These are phyloP conservation scores for Nigrograna mackinnonii DNA, from an alignment of 2,329 filamentous ascomycete genomes.

Conservation along the genomic window DNA sequence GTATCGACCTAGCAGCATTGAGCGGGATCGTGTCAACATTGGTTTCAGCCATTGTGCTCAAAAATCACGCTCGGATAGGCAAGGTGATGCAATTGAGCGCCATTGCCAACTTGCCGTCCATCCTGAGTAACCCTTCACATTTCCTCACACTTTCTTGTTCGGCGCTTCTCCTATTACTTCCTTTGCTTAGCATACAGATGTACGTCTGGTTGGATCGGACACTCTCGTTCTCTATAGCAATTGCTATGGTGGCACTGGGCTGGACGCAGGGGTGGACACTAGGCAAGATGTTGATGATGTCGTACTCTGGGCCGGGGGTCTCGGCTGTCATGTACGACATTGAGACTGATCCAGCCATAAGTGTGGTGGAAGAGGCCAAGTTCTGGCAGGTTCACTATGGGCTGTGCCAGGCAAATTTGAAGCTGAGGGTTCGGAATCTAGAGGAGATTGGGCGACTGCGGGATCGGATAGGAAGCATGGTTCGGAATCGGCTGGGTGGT, in stretches of 20 bases:
- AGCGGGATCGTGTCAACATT: constrained; percentile 82
- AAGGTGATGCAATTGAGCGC: constrained; percentile 87
- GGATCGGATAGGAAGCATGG: constrained; percentile 74
- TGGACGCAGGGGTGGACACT: constrained; percentile 81
- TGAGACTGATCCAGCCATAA: constrained; percentile 75
- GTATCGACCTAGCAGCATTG: constrained; percentile 78
- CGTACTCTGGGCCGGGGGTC: constrained; percentile 67
- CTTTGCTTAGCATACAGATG: constrained; percentile 77
- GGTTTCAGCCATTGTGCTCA: constrained; percentile 81
- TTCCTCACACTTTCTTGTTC: constrained; percentile 91
- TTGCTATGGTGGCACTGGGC: constrained; percentile 87
- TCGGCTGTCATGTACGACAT: constrained; percentile 83
- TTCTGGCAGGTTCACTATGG: constrained; percentile 99
- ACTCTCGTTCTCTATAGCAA: constrained; percentile 78
- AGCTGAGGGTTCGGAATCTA: constrained; percentile 69
- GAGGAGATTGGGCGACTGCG: constrained; percentile 73
- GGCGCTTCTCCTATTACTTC: constrained; percentile 75
- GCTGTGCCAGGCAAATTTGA: constrained; percentile 92
- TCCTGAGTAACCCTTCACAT: constrained; percentile 94
- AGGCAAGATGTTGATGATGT: constrained; percentile 95
- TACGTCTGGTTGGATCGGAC: constrained; percentile 83
- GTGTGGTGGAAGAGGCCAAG: constrained; percentile 82
- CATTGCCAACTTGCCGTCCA: constrained; percentile 77
- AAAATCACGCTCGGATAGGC: constrained; percentile 90
- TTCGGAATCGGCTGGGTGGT: constrained; percentile 84